Evolutionary conservation across 495 filamentous ascomycete species (phyloP).

Genomic region (Clavariopsis aquatica): DNA sequence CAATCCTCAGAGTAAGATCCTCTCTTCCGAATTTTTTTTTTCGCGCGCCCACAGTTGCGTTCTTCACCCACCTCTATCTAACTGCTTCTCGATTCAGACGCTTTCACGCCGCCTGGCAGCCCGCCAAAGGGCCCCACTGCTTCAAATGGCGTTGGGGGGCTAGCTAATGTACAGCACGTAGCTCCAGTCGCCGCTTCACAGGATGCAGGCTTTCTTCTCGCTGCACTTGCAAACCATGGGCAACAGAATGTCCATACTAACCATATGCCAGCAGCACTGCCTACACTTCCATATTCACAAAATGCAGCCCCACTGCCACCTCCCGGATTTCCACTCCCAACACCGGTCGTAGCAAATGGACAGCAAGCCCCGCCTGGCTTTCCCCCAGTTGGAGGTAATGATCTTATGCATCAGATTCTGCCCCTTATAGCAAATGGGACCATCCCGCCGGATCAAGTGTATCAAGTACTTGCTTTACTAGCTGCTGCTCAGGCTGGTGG

Average conservation of each 20-base stretch:
- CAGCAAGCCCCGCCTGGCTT: background rate
- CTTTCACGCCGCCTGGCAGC: constrained; percentile 32
- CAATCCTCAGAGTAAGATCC: constrained; percentile 46
- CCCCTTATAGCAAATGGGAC: constrained; percentile 16
- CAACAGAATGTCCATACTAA: constrained; percentile 27
- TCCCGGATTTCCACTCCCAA: constrained; percentile 25
- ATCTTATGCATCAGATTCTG: constrained; percentile 20
- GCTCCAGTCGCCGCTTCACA: constrained; percentile 16
- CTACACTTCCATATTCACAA: constrained; percentile 21
- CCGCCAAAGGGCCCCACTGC: constrained; percentile 16
- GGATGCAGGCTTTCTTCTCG: constrained; percentile 40
- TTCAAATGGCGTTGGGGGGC: background rate
- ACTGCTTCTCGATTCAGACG: constrained; percentile 4
- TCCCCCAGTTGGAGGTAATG: constrained; percentile 7
- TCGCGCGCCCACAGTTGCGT: background rate
- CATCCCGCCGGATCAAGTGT: constrained; percentile 34
- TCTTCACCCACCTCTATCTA: constrained; percentile 1
- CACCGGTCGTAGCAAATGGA: constrained; percentile 7
- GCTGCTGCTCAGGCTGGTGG: background rate
- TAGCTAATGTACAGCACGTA: constrained; percentile 1
- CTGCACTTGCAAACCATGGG: constrained; percentile 39
- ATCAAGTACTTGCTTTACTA: constrained; percentile 17
- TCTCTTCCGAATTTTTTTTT: background rate
- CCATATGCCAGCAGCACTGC: constrained; percentile 11
- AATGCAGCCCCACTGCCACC: constrained; percentile 23